A percentile compares a stretch with the other conserved stretches of the same genome.
Evolutionary conservation across 1,284 basidiomycete species (phyloP).

Genomic region (Bondarzewia mesenterica): DNA sequence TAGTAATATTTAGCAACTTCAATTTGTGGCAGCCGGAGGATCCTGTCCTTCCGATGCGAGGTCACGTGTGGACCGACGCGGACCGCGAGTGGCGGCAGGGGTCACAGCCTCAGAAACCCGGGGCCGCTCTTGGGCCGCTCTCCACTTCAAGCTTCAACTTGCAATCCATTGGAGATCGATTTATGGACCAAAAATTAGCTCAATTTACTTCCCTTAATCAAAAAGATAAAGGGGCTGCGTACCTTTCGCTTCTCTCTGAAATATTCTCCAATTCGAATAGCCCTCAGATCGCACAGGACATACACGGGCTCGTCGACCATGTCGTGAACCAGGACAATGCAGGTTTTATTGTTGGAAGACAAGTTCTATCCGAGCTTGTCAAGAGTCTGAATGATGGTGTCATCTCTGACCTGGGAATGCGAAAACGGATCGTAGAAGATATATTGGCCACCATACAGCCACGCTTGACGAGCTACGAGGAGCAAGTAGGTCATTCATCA

Average conservation of each 20-base stretch:
- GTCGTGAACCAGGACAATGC: slow-evolving; percentile 71
- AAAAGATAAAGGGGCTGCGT: slow-evolving; percentile 79
- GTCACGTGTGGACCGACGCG: too few relatives aligned
- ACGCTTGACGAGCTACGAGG: slow-evolving; percentile 83
- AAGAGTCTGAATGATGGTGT: slow-evolving; percentile 48
- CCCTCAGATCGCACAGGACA: slow-evolving; percentile 38
- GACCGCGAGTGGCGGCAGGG: too few relatives aligned
- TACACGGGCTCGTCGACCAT: slow-evolving; percentile 63
- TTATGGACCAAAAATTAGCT: slow-evolving; percentile 59
- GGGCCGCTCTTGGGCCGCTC: too few relatives aligned
- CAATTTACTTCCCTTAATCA: slow-evolving; percentile 60
- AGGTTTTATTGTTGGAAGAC: slow-evolving; percentile 78
- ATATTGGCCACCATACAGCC: slow-evolving; percentile 69
- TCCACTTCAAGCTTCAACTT: too few relatives aligned
- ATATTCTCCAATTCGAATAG: slow-evolving; percentile 44
- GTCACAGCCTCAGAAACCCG: too few relatives aligned
- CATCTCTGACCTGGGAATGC: slow-evolving; percentile 47
- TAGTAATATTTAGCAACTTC: too few relatives aligned
- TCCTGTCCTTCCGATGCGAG: too few relatives aligned
- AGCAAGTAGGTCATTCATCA: slow-evolving; percentile 65
- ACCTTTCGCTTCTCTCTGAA: slow-evolving; percentile 49
- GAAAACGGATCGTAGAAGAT: slow-evolving; percentile 66
- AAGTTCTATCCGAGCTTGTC: slow-evolving; percentile 78
- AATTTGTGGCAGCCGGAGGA: too few relatives aligned
- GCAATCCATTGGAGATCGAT: background rate